Evolutionary conservation across 495 filamentous ascomycete species (phyloP).

Genomic region (Amphirosellinia nigrospora): DNA sequence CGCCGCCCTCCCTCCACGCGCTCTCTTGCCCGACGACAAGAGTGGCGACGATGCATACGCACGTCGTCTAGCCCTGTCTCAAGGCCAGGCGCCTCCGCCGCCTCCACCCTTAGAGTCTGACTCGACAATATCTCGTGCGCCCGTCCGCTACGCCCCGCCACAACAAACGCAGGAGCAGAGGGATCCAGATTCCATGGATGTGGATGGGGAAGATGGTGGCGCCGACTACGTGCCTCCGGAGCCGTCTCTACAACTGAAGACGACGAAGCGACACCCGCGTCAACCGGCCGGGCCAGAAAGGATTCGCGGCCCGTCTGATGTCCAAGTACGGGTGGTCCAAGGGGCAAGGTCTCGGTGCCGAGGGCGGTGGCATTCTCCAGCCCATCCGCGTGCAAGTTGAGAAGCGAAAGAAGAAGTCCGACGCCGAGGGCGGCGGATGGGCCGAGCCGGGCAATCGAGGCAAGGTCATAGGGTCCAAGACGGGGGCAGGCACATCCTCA

Average conservation of each 20-base stretch:
- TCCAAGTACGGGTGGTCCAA: constrained; percentile 91
- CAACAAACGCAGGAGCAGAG: constrained; percentile 52
- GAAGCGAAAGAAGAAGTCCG: constrained; percentile 77
- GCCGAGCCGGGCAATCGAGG: constrained; percentile 70
- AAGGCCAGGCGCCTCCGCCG: constrained; percentile 47
- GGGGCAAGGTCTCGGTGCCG: constrained; percentile 84
- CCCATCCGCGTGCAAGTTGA: constrained; percentile 83
- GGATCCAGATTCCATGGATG: constrained; percentile 54
- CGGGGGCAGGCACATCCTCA: constrained; percentile 30
- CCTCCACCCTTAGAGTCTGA: constrained; percentile 59
- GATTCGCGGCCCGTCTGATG: constrained; percentile 86
- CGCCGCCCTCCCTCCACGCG: constrained; percentile 58
- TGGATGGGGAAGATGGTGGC: constrained; percentile 49
- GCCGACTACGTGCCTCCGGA: constrained; percentile 52
- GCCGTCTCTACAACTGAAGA: constrained; percentile 27
- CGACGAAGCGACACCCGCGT: constrained; percentile 50
- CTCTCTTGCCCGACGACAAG: constrained; percentile 58
- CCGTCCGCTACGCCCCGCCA: constrained; percentile 80
- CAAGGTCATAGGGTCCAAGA: constrained; percentile 73
- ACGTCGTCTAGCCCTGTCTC: constrained; percentile 63
- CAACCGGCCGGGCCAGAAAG: constrained; percentile 76
- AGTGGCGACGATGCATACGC: constrained; percentile 76
- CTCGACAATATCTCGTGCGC: constrained; percentile 78
- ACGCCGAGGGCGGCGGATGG: constrained; percentile 81
- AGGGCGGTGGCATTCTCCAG: constrained; percentile 78